Percentiles rank a stretch among this genome's conserved stretches.
Conservation (phyloP, 2,329 filamentous ascomycete species). For the Colletotrichum chrysophilum region DNA sequence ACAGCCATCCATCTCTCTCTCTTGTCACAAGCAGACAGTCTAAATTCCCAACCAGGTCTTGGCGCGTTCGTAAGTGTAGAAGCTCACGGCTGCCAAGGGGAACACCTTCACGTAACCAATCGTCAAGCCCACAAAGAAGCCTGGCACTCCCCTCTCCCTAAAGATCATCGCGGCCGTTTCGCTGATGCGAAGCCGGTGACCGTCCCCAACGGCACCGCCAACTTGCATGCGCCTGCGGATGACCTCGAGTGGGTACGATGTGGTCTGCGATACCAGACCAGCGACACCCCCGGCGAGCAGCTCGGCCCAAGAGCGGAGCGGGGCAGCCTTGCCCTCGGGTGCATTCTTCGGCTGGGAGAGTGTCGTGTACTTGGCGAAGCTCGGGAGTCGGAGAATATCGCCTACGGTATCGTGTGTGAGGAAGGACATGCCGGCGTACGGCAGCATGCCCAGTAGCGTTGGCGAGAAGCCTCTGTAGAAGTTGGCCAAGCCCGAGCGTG, state of each 20-base stretch:
- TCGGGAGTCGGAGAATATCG: slow-evolving; percentile 77
- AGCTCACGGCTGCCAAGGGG: slow-evolving; percentile 79
- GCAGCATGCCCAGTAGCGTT: slow-evolving; percentile 92
- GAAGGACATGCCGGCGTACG: slow-evolving; percentile 95
- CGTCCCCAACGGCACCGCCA: slow-evolving; percentile 90
- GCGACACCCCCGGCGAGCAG: slow-evolving; percentile 84
- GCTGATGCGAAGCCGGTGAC: slow-evolving; percentile 74
- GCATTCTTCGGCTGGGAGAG: slow-evolving; percentile 64
- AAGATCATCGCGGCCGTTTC: slow-evolving; percentile 82
- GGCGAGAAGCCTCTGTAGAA: slow-evolving; percentile 96
- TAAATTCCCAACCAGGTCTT: slow-evolving; percentile 71
- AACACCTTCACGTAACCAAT: slow-evolving; percentile 96
- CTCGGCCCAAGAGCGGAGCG: slow-evolving; percentile 85
- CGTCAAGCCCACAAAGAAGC: slow-evolving; percentile 91
- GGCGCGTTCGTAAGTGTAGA: slow-evolving; percentile 69
- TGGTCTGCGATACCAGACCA: slow-evolving; percentile 87
- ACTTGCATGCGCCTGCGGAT: slow-evolving; percentile 95
- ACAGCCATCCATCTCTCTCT: not conserved
- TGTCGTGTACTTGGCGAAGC: slow-evolving; percentile 75
- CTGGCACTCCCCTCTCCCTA: slow-evolving; percentile 74
- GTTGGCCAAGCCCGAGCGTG: slow-evolving; percentile 76
- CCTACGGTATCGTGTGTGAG: slow-evolving; percentile 91
- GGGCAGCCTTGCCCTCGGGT: slow-evolving; percentile 67
- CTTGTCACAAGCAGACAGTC: not conserved
- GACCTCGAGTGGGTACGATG: slow-evolving; percentile 93